These are phyloP conservation scores for Rhodotorula sp. DNA, from an alignment of 1,284 basidiomycete genomes.

Conservation along the genomic window DNA sequence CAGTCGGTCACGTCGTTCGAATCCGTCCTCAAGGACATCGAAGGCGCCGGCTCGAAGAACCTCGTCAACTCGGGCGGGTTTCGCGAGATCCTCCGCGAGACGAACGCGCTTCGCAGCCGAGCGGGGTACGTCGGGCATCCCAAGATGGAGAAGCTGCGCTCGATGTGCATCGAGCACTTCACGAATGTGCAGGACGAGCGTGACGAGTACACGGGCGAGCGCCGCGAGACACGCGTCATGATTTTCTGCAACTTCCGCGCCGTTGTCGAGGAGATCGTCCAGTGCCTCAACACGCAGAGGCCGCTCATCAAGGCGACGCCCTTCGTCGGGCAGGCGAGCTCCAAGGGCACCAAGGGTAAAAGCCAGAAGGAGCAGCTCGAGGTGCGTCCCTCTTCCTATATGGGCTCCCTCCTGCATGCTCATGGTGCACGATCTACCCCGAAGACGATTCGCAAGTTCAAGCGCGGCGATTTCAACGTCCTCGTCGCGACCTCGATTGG, in stretches of 20 bases:
- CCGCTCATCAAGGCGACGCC: constrained; percentile 74
- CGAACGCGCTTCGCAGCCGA: constrained; percentile 31
- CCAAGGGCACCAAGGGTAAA: constrained; percentile 85
- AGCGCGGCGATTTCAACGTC: constrained; percentile 82
- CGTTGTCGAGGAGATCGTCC: constrained; percentile 86
- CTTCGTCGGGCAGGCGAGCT: constrained; percentile 88
- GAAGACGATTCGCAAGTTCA: constrained; percentile 82
- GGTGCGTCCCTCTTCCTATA: constrained; percentile 54
- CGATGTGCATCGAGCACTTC: constrained; percentile 78
- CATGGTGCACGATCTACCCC: neutral
- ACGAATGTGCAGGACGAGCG: constrained; percentile 59
- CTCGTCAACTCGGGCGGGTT: constrained; percentile 51
- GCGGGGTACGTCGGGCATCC: constrained; percentile 63
- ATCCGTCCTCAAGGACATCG: constrained; percentile 57
- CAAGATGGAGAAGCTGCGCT: constrained; percentile 84
- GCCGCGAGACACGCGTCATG: constrained; percentile 66
- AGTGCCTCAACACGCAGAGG: constrained; percentile 62
- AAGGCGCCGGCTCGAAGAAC: constrained; percentile 46
- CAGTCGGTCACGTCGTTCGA: constrained; percentile 79
- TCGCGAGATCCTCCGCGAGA: constrained; percentile 50
- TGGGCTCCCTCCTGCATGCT: neutral
- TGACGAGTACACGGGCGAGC: constrained; percentile 49
- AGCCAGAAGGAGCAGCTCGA: constrained; percentile 88
- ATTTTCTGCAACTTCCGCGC: constrained; percentile 89
- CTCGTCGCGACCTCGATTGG: constrained; percentile 96